Conservation (phyloP, 768 basidiomycete genomes). For the Tricholoma sp. region DNA sequence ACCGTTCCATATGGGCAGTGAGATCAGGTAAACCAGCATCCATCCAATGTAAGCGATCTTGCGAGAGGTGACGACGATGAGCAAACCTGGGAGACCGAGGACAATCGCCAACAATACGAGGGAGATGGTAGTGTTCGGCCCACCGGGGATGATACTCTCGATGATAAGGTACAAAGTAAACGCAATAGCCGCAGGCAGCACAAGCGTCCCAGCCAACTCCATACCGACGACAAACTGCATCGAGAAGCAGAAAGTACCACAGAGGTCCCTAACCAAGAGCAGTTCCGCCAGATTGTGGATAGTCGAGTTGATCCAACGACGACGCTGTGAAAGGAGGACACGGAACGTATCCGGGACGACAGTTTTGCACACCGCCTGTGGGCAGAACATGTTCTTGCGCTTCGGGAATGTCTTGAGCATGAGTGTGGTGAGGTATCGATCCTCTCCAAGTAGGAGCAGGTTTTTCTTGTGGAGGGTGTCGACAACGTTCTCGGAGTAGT, state of each 20-base stretch:
- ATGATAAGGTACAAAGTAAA: slow-evolving; percentile 96
- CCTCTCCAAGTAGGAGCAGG: slow-evolving; percentile 92
- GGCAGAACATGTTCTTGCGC: slow-evolving; percentile 98
- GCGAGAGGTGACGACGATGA: slow-evolving; percentile 94
- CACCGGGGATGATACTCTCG: slow-evolving; percentile 77
- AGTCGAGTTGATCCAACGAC: slow-evolving; percentile 99
- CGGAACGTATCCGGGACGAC: slow-evolving; percentile 96
- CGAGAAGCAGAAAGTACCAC: slow-evolving; percentile 99
- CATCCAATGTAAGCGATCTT: slow-evolving; percentile 94
- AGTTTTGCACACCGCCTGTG: slow-evolving; percentile 98
- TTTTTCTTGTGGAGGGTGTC: slow-evolving; percentile 99
- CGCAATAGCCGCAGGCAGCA: slow-evolving; percentile 93
- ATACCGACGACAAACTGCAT: slow-evolving; percentile 99
- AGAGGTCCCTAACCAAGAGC: slow-evolving; percentile 93
- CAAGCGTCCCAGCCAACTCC: slow-evolving; percentile 95
- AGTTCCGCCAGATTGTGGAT: slow-evolving; percentile 97
- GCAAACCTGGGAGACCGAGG: slow-evolving; percentile 90
- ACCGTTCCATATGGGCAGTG: slow-evolving; percentile 96
- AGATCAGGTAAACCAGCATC: slow-evolving; percentile 93
- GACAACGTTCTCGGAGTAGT: slow-evolving; percentile 99
- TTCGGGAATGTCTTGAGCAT: slow-evolving; percentile 99
- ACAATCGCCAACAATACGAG: slow-evolving; percentile 91
- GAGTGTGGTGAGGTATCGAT: slow-evolving; percentile 97
- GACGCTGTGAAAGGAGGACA: slow-evolving; percentile 90
- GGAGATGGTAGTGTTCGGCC: slow-evolving; percentile 78